These are phyloP conservation scores for Plasmodium vinckei DNA, from an alignment of 169 alveolate species.

Conservation along the genomic window DNA sequence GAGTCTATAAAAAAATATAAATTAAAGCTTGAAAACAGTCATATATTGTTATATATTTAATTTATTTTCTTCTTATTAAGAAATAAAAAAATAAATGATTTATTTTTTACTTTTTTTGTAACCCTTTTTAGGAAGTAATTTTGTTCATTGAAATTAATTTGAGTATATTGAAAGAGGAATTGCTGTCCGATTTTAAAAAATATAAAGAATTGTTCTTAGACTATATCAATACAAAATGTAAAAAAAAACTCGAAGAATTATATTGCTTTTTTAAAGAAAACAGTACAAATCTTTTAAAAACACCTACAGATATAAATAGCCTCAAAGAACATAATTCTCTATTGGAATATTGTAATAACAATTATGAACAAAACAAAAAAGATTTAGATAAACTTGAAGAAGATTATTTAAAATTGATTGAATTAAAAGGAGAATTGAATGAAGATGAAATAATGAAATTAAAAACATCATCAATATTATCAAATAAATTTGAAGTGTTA, in stretches of 20 bases:
- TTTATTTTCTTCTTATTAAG: no score
- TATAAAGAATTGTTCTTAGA: conserved; percentile 42
- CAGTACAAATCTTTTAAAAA: conserved; percentile 40
- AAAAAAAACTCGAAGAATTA: conserved; percentile 61
- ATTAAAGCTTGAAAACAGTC: neutral
- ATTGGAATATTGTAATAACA: conserved; percentile 47
- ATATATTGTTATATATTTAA: neutral
- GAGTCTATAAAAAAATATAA: neutral
- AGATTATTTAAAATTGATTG: conserved; percentile 65
- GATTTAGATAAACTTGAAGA: conserved; percentile 63
- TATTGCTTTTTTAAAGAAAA: conserved; percentile 59
- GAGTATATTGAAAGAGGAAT: conserved; percentile 57
- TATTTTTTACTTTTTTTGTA: neutral
- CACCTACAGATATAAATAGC: conserved; percentile 42
- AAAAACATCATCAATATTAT: conserved; percentile 60
- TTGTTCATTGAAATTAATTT: conserved; percentile 68
- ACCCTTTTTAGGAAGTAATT: conserved; percentile 29
- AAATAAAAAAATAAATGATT: neutral
- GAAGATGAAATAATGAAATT: conserved; percentile 76
- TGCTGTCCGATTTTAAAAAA: conserved; percentile 36
- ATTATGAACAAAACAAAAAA: conserved; percentile 38
- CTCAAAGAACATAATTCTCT: conserved; percentile 51
- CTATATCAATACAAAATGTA: conserved; percentile 59
- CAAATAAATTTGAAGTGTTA: conserved; percentile 50
- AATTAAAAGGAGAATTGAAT: conserved; percentile 74